Evolutionary conservation across 148 eudicot species (phyloP), one percentile per base, ranked within the genome.

Genomic region (Vaccinium myrtillus): DNA sequence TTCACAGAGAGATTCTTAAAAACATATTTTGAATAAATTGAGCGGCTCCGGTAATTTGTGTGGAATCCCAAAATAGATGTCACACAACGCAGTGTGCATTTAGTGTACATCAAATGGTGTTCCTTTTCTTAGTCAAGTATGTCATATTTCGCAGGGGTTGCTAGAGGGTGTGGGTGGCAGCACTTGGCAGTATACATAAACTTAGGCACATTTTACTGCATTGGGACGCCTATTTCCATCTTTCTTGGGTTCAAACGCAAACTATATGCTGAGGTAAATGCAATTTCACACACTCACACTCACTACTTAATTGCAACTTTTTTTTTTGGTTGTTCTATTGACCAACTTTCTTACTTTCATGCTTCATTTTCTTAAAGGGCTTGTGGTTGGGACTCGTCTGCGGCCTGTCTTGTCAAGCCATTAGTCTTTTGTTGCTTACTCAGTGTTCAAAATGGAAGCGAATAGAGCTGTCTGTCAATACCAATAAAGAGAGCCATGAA

Each of bases 121-220:
- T 50, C 54, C 54, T 7, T 50, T 50, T 50, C 15, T 54, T 54
- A 54, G 56, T 2, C 56, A 54, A 61, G 48, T 19, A 46, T 53
- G 4, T 2, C 1, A 48, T 25, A 30, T n/a, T 76, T 23, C 79
- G 83, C 86, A 94, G 98, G 98, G 67, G 98, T 93, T 88, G 93
- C 95, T 77, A 93, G 98, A 87, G 98, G 98, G 78, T 92, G 96
- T 58, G 98, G 98, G 8, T 95, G 98, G 96, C 98, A 95, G 85
- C 93, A 94, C 76, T 82, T 92, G 73, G 95, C 91, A 4, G 89
- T 91, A 86, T 86, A 75, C 86, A 90, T 93, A 75, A 95, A 92
- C 77, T 85, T 95, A 61, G 94, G 88, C 55, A 87, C 93, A 43
- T 95, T 88, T 51, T 95, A 94, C 54, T 75, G 91, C 36, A 73